These are phyloP conservation scores for Naegleria lovaniensis DNA, from an alignment of 208 protist genomes.

Conservation along the genomic window DNA sequence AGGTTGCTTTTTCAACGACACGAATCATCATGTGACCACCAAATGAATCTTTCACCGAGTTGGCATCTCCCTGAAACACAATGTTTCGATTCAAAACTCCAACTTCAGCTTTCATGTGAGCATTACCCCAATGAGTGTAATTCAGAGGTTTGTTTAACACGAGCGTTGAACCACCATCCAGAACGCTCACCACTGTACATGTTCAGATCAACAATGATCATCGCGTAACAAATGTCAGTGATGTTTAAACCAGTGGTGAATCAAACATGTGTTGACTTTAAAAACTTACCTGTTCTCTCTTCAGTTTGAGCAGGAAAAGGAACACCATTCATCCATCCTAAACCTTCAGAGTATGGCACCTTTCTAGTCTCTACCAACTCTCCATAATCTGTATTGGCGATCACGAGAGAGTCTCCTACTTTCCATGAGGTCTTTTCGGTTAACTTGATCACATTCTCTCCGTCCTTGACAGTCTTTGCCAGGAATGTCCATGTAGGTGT, in stretches of 20 bases:
- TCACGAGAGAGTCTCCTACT: background rate
- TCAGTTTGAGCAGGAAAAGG: background rate
- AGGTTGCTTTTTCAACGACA: no score
- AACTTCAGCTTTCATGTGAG: background rate
- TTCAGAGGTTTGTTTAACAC: background rate
- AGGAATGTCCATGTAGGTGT: background rate
- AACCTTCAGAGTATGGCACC: background rate
- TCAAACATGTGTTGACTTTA: background rate
- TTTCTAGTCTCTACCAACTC: background rate
- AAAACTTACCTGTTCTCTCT: no score
- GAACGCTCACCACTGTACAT: no score
- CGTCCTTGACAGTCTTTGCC: background rate
- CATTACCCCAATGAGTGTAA: background rate
- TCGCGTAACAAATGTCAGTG: background rate
- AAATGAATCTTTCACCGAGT: background rate
- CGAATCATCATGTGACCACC: constrained; percentile 1
- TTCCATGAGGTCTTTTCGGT: background rate
- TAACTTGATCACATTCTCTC: background rate
- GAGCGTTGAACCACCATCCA: background rate
- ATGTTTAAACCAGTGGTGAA: no score
- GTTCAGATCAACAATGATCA: background rate
- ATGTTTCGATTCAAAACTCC: background rate
- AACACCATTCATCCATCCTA: background rate
- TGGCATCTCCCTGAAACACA: background rate
- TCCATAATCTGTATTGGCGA: background rate